A percentile compares a stretch with the other conserved stretches of the same genome.
Evolutionary conservation across 208 protist genomes (phyloP).

Genomic region (Leishmania martiniquensis): DNA sequence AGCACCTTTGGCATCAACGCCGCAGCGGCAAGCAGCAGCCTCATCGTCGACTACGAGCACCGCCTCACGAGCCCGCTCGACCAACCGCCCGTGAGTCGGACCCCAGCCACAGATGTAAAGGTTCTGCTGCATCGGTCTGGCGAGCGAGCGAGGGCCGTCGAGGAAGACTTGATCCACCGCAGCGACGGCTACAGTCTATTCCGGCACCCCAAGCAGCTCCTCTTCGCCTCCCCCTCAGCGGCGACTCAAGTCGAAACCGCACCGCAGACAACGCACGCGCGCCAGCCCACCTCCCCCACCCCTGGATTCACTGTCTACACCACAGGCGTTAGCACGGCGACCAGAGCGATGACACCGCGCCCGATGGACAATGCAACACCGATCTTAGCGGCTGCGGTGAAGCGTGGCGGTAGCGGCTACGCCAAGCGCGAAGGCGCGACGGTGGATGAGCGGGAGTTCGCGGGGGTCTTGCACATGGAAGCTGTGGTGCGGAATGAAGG

Average conservation of each 20-base stretch:
- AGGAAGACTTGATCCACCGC: background rate
- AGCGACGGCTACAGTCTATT: background rate
- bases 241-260: background rate
- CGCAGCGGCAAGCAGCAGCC: constrained; percentile 1
- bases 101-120: constrained; percentile 24
- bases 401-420: background rate
- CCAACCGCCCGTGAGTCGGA: constrained; percentile 6
- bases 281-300: background rate
- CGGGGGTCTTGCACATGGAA: constrained; percentile 5
- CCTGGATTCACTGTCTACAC: background rate
- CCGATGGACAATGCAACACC: background rate
- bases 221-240: constrained; percentile 13
- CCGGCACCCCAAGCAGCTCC: constrained; percentile 18
- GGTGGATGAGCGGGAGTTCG: background rate
- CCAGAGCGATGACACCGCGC: background rate
- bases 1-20: background rate
- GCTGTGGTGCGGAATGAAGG: constrained; percentile 1
- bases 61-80: background rate
- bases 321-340: background rate
- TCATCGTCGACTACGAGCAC: background rate
- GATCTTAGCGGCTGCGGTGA: background rate
- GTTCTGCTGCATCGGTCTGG: background rate
- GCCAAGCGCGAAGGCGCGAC: background rate
- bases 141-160: background rate
- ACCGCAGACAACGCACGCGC: background rate